phyloP scores from a whole-genome alignment of 495 filamentous ascomycete species.

The Penicillium tannophilum region DNA sequence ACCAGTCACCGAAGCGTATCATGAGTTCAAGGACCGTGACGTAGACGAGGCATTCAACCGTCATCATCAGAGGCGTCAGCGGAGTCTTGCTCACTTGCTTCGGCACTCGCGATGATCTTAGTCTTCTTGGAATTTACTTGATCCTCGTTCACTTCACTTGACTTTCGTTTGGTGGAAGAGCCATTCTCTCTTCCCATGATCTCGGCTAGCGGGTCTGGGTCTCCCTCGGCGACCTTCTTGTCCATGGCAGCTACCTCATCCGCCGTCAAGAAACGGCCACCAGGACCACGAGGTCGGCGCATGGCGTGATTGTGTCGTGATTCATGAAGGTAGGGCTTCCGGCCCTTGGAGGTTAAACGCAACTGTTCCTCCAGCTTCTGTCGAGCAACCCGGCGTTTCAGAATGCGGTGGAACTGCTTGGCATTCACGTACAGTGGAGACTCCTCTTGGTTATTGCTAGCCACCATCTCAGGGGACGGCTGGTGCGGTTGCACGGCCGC shows the following conservation, averaged over 20 bases:
- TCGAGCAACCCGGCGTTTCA: conserved; percentile 89
- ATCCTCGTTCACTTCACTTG: conserved; percentile 49
- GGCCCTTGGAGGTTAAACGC: conserved; percentile 88
- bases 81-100: conserved; percentile 53
- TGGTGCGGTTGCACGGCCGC: conserved; percentile 64
- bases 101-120: conserved; percentile 49
- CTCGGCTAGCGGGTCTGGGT: conserved; percentile 24
- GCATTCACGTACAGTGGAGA: conserved; percentile 97
- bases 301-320: conserved; percentile 99
- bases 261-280: conserved; percentile 95
- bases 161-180: conserved; percentile 53
- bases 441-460: conserved; percentile 74
- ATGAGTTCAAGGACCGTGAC: conserved; percentile 4
- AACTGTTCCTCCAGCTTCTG: conserved; percentile 92
- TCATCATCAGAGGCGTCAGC: conserved; percentile 52
- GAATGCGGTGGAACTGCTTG: conserved; percentile 96
- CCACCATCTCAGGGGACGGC: conserved; percentile 79
- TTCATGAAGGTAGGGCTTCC: conserved; percentile 97
- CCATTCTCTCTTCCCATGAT: conserved; percentile 42
- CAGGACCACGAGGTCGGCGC: conserved; percentile 93
- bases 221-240: conserved; percentile 40
- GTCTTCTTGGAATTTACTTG: conserved; percentile 48
- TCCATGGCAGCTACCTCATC: conserved; percentile 96
- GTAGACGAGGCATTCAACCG: conserved; percentile 33
- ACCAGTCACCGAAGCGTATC: conserved; percentile 3